Evolutionary conservation across 768 basidiomycete genomes (phyloP).

Genomic region (Leucocoprinus leucothites): DNA sequence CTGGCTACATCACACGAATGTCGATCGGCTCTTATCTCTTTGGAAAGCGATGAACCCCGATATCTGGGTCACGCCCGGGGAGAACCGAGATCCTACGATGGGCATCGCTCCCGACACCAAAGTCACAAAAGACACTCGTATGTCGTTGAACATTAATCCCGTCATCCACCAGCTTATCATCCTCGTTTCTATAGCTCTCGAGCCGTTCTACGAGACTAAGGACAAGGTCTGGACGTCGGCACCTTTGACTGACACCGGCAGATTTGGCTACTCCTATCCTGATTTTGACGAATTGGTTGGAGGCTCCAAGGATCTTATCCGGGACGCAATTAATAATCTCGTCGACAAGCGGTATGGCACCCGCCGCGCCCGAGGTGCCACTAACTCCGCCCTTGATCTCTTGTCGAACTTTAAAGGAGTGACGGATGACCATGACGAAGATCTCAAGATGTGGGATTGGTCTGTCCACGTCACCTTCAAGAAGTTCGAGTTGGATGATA

Average conservation of each 20-base stretch:
- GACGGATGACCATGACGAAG: not conserved
- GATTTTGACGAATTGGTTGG: slow-evolving; percentile 42
- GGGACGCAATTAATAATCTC: slow-evolving; percentile 26
- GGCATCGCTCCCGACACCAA: slow-evolving; percentile 24
- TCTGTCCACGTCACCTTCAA: slow-evolving; percentile 38
- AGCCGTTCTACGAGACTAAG: slow-evolving; percentile 43
- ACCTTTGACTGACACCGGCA: slow-evolving; percentile 24
- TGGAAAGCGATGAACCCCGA: slow-evolving; percentile 45
- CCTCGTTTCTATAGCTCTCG: slow-evolving; percentile 31
- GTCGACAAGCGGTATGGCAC: slow-evolving; percentile 35
- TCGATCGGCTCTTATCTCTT: slow-evolving; percentile 49
- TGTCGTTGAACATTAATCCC: too few relatives aligned
- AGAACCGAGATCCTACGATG: slow-evolving; percentile 27
- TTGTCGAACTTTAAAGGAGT: not conserved
- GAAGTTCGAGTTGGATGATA: slow-evolving; percentile 36
- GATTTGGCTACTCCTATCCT: slow-evolving; percentile 46
- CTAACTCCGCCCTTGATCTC: not conserved
- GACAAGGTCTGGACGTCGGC: slow-evolving; percentile 38
- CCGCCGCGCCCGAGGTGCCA: not conserved
- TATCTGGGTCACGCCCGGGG: slow-evolving; percentile 33
- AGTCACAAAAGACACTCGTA: slow-evolving; percentile 28
- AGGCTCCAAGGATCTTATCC: slow-evolving; percentile 23
- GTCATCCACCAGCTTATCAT: too few relatives aligned
- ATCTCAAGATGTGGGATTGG: slow-evolving; percentile 33
- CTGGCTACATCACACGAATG: slow-evolving; percentile 51